Base-by-base conservation (phyloP, 164 flowering plant genomes). In the Platanus orientalis region DNA sequence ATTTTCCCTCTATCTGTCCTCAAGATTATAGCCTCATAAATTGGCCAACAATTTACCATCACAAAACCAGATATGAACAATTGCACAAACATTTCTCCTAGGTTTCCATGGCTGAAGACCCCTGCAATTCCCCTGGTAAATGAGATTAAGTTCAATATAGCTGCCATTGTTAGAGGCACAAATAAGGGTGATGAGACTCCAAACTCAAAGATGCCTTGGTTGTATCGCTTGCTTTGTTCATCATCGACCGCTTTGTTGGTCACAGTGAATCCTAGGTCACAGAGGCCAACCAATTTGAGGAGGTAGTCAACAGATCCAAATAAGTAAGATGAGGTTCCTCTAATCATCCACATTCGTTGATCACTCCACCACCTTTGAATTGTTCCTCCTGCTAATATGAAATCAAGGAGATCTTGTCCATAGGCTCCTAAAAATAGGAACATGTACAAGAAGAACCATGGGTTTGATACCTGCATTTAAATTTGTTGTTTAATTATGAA, bases 151-250 rank as follows among this genome's bases (percentile, higher is more conserved):
- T 78, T 86, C 56, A 83, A 11, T 0, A 79, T 56, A 0, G 91
- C 86, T 0, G 75, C 83, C 52, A 60, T 67, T 4, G 77, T 13
- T 12, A 86, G 25, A 0, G 82, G 71, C 61, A 83, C 76, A 49
- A 83, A 83, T 79, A 83, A 64, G 7, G 86, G n/a, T n/a, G n/a
- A n/a, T n/a, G n/a, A n/a, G n/a, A n/a, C n/a, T n/a, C n/a, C n/a
- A n/a, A n/a, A n/a, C n/a, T n/a, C n/a, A n/a, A n/a, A n/a, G n/a
- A n/a, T n/a, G n/a, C n/a, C n/a, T n/a, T n/a, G n/a, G n/a, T 71
- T 42, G 25, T 71, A 71, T 34, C 70, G 50, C 20, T 71, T 66
- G 28, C 67, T 39, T 61, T 61, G 66, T 36, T 71, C 67, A 30
- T 57, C 62, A 17, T 71, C 70, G 16, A 66, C 36, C 23, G 57